Conservation (phyloP, 495 filamentous ascomycete genomes). For the Rhizodiscina lignyota region DNA sequence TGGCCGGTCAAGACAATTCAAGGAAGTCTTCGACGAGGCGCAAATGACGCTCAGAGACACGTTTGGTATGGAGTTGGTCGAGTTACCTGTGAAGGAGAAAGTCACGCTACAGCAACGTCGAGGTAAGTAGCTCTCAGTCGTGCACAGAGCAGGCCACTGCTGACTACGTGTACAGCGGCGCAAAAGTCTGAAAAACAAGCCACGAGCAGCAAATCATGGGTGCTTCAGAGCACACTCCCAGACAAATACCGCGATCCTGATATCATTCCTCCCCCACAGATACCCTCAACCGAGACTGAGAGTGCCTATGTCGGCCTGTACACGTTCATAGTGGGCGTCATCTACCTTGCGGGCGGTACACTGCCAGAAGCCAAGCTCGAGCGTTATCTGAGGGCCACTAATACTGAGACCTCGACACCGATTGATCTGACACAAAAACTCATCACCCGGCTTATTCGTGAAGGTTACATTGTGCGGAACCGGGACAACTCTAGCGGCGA, state of each 20-base stretch:
- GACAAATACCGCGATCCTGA: slow-evolving; percentile 35
- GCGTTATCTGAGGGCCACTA: slow-evolving; percentile 56
- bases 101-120: slow-evolving; percentile 54
- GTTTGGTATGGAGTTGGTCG: slow-evolving; percentile 79
- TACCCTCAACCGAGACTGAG: slow-evolving; percentile 47
- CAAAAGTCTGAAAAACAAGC: slow-evolving; percentile 32
- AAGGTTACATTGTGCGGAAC: slow-evolving; percentile 68
- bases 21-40: slow-evolving; percentile 22
- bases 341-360: slow-evolving; percentile 51
- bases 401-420: slow-evolving; percentile 58
- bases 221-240: slow-evolving; percentile 57
- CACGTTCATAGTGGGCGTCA: slow-evolving; percentile 59
- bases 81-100: slow-evolving; percentile 69
- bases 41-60: slow-evolving; percentile 32
- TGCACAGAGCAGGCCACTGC: neutral
- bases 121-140: slow-evolving; percentile 31
- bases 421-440: slow-evolving; percentile 61
- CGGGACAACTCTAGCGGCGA: slow-evolving; percentile 30
- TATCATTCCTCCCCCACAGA: slow-evolving; percentile 52
- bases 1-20: slow-evolving; percentile 18
- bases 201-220: slow-evolving; percentile 49
- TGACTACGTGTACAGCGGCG: slow-evolving; percentile 39
- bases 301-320: slow-evolving; percentile 66
- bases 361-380: slow-evolving; percentile 42
- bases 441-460: slow-evolving; percentile 55